Conservation (phyloP, 768 basidiomycete genomes). For the Trametes cingulata region DNA sequence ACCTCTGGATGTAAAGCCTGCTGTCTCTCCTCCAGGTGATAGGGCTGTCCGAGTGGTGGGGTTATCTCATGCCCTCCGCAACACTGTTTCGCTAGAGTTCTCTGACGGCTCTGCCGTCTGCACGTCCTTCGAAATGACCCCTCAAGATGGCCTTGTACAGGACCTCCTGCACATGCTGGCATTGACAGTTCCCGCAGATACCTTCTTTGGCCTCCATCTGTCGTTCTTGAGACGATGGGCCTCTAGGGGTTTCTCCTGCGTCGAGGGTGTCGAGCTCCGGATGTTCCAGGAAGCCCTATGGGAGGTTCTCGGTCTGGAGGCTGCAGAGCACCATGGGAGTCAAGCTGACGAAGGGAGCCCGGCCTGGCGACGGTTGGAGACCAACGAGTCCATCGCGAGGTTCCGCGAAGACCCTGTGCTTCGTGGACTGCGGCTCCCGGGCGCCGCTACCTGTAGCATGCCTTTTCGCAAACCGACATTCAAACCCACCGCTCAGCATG, state of each 20-base stretch:
- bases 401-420: constrained; percentile 65
- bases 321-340: neutral
- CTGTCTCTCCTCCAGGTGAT: neutral
- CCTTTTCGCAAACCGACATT: neutral
- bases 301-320: constrained; percentile 42
- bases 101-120: constrained; percentile 49
- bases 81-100: constrained; percentile 54
- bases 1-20: constrained; percentile 16
- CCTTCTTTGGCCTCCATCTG: constrained; percentile 56
- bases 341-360: constrained; percentile 16
- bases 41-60: constrained; percentile 33
- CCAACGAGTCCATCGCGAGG: constrained; percentile 44
- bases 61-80: constrained; percentile 50
- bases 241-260: constrained; percentile 40
- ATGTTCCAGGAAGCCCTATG: constrained; percentile 56
- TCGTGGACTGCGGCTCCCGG: constrained; percentile 43
- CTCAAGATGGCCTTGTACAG: constrained; percentile 55
- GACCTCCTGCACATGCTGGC: constrained; percentile 66
- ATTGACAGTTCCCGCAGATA: constrained; percentile 54
- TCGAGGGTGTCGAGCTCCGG: constrained; percentile 54
- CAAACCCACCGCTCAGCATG: constrained; percentile 48
- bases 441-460: neutral
- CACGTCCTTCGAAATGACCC: constrained; percentile 54
- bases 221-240: constrained; percentile 63
- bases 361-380: constrained; percentile 52